These are phyloP conservation scores for Colletotrichum simmondsii DNA, from an alignment of 2,329 filamentous ascomycete species.

Conservation along the genomic window DNA sequence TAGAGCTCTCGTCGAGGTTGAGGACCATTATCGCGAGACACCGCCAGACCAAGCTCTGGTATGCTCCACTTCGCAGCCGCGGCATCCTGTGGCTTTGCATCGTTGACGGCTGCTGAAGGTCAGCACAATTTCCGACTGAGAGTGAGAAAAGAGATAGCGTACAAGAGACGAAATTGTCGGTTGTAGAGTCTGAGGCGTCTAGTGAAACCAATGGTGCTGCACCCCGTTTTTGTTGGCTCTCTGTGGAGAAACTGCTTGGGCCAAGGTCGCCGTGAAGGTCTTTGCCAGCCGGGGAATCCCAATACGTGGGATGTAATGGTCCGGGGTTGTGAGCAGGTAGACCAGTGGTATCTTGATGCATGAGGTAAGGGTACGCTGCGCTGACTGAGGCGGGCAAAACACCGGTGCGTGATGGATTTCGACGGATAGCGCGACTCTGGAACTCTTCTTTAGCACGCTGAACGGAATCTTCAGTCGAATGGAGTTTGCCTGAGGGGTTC, in stretches of 20 bases:
- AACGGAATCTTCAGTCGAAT: neutral
- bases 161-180: neutral
- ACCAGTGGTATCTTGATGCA: neutral
- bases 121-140: neutral
- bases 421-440: neutral
- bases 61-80: neutral
- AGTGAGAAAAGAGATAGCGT: neutral
- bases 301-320: neutral
- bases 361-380: neutral
- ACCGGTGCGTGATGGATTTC: neutral
- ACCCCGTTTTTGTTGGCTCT: too few species aligned
- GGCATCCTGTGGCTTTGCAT: neutral
- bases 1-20: constrained; percentile 43
- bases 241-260: neutral
- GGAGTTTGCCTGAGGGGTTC: neutral
- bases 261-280: too few species aligned
- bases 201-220: neutral
- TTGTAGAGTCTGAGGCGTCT: neutral
- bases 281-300: too few species aligned
- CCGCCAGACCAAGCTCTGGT: neutral
- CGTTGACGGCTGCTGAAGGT: neutral
- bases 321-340: neutral
- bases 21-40: constrained; percentile 44
- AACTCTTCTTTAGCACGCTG: neutral
- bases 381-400: neutral